These are phyloP conservation scores for Fagopyrum tataricum DNA, from an alignment of 148 eudicot species.

Conservation along the genomic window DNA sequence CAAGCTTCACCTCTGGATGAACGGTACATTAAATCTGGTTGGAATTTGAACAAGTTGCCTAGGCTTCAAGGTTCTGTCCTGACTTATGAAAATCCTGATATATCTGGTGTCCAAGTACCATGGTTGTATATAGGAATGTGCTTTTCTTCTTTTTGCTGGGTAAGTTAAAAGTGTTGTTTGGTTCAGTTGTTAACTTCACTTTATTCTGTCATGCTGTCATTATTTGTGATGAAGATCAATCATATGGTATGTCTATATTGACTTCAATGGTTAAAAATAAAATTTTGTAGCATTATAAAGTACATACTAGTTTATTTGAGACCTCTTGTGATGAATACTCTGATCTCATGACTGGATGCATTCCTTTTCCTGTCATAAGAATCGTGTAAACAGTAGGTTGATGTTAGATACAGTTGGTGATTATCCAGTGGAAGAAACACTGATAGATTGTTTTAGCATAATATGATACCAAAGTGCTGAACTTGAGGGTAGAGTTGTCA, in stretches of 20 bases:
- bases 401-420: neutral
- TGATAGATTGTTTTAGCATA: neutral
- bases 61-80: conserved; percentile 92
- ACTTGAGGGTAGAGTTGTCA: neutral
- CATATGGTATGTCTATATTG: neutral
- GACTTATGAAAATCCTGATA: conserved; percentile 83
- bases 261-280: neutral
- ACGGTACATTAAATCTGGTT: conserved; percentile 71
- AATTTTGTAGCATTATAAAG: neutral
- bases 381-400: neutral
- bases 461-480: neutral
- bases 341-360: neutral
- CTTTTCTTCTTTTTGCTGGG: conserved; percentile 99
- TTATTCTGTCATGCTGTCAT: neutral
- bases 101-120: conserved; percentile 96
- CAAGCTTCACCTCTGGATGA: conserved; percentile 41
- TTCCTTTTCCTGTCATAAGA: neutral
- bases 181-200: neutral
- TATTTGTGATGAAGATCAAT: neutral
- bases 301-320: neutral
- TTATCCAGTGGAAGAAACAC: neutral
- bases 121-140: conserved; percentile 99
- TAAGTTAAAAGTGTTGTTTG: conserved; percentile 33
- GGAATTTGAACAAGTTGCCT: conserved; percentile 98
- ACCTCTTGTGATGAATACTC: neutral